Conservation (phyloP, 805 yeast genomes). For the Hanseniaspora nectarophila region DNA sequence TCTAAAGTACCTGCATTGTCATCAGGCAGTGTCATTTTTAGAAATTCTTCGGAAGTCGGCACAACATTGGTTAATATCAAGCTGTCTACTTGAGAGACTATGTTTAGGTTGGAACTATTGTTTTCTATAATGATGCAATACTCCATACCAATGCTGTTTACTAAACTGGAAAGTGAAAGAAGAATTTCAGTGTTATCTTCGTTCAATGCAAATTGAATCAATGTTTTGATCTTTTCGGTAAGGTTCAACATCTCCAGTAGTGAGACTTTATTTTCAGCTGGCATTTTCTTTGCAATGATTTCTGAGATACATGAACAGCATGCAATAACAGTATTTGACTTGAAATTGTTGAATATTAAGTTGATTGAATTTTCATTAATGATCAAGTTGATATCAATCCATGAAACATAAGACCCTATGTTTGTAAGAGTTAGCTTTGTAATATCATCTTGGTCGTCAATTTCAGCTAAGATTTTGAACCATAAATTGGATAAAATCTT, state of each 20-base stretch:
- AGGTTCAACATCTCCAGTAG: conserved; percentile 59
- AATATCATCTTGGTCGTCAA: conserved; percentile 24
- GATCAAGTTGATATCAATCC: conserved; percentile 79
- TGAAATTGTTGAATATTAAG: conserved; percentile 48
- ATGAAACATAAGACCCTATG: conserved; percentile 77
- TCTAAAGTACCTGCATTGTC: conserved; percentile 42
- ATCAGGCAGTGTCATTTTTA: conserved; percentile 53
- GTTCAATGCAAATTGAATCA: conserved; percentile 15
- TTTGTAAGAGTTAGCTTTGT: conserved; percentile 36
- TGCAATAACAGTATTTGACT: conserved; percentile 39
- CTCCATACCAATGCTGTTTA: conserved; percentile 66
- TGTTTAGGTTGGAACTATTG: conserved; percentile 16
- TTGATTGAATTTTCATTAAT: conserved; percentile 48
- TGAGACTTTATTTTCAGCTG: conserved; percentile 50
- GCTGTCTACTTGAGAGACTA: conserved; percentile 32
- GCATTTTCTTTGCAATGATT: conserved; percentile 67
- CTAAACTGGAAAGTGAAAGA: conserved; percentile 63
- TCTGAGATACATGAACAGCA: conserved; percentile 45
- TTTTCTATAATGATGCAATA: conserved; percentile 55
- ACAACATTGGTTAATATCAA: conserved; percentile 47
- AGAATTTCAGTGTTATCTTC: conserved; percentile 50
- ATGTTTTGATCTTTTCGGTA: conserved; percentile 36
- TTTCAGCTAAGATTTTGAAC: conserved; percentile 44
- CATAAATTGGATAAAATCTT: conserved; percentile 49
- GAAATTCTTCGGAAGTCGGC: conserved; percentile 60